These are phyloP conservation scores for Pichia sp. DNA, from an alignment of 1,139 yeast genomes.

Conservation along the genomic window DNA sequence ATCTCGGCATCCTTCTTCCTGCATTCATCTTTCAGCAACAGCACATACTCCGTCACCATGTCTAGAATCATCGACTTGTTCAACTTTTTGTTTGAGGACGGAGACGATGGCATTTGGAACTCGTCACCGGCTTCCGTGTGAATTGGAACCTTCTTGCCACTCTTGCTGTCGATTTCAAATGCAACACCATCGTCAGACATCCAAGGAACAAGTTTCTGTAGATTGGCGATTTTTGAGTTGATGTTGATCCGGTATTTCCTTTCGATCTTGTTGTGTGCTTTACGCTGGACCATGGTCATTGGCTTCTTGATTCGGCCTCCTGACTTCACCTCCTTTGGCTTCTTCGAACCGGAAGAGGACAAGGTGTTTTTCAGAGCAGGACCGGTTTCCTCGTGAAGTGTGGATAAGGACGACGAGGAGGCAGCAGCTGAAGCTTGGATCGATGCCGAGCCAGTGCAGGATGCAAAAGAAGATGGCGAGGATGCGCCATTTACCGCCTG, in stretches of 20 bases:
- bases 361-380: not conserved
- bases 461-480: not conserved
- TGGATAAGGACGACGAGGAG: not conserved
- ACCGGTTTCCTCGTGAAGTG: not conserved
- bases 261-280: conserved; percentile 68
- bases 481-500: not conserved
- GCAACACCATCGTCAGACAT: conserved; percentile 56
- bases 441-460: not conserved
- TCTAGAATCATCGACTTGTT: conserved; percentile 65
- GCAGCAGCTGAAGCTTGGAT: not conserved
- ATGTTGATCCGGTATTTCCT: conserved; percentile 69
- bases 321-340: conserved; percentile 3
- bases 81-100: conserved; percentile 34
- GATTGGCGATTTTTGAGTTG: conserved; percentile 64
- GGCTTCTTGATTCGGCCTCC: conserved; percentile 24
- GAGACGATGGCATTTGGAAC: not conserved
- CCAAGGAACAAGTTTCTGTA: conserved; percentile 63
- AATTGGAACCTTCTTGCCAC: not conserved
- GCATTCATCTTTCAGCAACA: conserved; percentile 46
- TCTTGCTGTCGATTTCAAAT: conserved; percentile 42
- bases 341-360: not conserved
- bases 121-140: not conserved
- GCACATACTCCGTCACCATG: conserved; percentile 59
- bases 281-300: conserved; percentile 45
- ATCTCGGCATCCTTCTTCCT: conserved; percentile 20